Evolutionary conservation across 2,329 filamentous ascomycete genomes (phyloP).

Genomic region (Rutstroemia sydowiana): DNA sequence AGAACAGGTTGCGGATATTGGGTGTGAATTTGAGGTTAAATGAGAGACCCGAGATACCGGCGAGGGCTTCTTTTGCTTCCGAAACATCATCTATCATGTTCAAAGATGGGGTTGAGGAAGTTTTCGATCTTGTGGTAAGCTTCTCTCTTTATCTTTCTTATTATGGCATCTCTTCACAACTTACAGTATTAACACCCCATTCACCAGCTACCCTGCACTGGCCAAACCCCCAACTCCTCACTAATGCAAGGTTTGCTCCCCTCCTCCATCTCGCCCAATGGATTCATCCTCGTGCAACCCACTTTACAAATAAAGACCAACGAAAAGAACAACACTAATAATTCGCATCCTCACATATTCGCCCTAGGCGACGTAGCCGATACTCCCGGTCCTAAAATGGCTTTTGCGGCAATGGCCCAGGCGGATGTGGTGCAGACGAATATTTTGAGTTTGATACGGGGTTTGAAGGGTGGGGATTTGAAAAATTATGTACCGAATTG

Average conservation of each 20-base stretch:
- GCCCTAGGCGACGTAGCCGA: conserved; percentile 46
- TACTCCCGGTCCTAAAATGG: conserved; percentile 35
- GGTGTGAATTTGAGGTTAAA: conserved; percentile 35
- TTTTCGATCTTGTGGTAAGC: conserved; percentile 36
- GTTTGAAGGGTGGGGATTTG: background rate
- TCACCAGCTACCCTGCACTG: conserved; percentile 39
- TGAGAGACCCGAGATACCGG: conserved; percentile 25
- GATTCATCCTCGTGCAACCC: conserved; percentile 33
- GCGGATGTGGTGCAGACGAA: conserved; percentile 39
- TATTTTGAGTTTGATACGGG: conserved; percentile 36
- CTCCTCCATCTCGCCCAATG: conserved; percentile 28
- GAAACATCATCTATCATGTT: conserved; percentile 23
- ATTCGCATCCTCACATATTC: conserved; percentile 34
- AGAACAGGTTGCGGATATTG: conserved; percentile 30
- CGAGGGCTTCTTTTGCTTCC: conserved; percentile 5
- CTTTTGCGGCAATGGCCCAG: conserved; percentile 38
- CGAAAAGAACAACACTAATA: too few relatives aligned
- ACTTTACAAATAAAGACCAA: conserved; percentile 41
- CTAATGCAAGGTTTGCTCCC: conserved; percentile 31
- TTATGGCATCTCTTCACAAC: too few relatives aligned
- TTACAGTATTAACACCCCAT: background rate
- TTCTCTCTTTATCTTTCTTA: too few relatives aligned
- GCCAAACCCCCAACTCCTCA: conserved; percentile 38
- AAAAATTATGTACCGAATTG: background rate
- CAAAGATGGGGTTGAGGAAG: conserved; percentile 26